These are phyloP conservation scores for Bolboschoenus planiculmis DNA, from an alignment of 176 grass and related monocot genomes.

Conservation along the genomic window DNA sequence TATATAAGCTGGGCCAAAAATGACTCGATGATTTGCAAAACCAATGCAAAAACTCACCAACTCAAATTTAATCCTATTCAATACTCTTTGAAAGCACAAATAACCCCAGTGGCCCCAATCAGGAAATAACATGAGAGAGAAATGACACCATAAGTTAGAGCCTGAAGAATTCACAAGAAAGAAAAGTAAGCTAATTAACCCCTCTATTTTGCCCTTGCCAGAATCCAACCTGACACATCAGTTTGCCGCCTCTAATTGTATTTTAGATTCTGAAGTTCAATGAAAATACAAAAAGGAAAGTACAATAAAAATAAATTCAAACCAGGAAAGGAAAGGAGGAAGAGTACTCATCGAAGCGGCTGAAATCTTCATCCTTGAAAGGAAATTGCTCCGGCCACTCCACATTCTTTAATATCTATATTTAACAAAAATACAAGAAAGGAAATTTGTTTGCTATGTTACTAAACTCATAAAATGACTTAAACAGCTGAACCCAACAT, in stretches of 20 bases:
- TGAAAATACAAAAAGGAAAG: too few relatives aligned
- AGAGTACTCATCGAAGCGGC: conserved; percentile 82
- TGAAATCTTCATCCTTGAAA: conserved; percentile 92
- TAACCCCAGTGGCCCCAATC: background rate
- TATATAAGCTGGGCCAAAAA: background rate
- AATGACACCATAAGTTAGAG: background rate
- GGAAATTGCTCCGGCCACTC: conserved; percentile 86
- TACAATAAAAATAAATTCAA: conserved; percentile 15
- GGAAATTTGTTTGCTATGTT: background rate
- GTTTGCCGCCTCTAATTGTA: background rate
- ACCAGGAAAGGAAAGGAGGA: conserved; percentile 16
- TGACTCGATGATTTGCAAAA: background rate
- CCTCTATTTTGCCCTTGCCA: background rate
- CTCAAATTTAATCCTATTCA: background rate
- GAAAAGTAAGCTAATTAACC: background rate
- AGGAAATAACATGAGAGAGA: background rate
- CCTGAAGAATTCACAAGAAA: background rate
- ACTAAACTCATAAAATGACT: background rate
- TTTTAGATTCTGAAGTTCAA: background rate
- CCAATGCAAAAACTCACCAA: background rate
- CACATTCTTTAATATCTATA: conserved; percentile 82
- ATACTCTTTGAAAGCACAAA: background rate
- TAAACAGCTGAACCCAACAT: background rate
- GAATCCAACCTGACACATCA: background rate
- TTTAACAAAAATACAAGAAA: background rate